These are phyloP conservation scores for Thalassiosira tumida DNA, from an alignment of 352 stramenopile species.

Conservation along the genomic window DNA sequence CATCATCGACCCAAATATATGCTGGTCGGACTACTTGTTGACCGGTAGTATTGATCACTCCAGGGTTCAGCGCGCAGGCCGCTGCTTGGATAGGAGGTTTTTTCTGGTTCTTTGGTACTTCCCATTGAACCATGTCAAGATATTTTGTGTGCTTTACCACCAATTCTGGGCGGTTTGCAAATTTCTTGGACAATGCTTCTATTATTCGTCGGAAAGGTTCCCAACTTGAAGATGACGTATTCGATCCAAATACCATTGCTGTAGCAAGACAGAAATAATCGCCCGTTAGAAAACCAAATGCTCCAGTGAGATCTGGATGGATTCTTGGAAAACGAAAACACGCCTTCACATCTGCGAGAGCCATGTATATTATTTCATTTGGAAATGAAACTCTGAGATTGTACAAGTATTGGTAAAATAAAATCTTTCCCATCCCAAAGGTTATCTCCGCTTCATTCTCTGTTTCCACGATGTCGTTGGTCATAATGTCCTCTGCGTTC, in stretches of 20 bases:
- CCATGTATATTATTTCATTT: background rate
- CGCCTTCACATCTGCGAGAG: slow-evolving; percentile 8
- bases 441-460: slow-evolving; percentile 43
- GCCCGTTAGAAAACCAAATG: slow-evolving; percentile 46
- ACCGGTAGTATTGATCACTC: background rate
- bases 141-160: slow-evolving; percentile 32
- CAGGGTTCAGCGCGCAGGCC: background rate
- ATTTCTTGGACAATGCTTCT: slow-evolving; percentile 1
- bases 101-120: background rate
- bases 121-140: slow-evolving; percentile 58
- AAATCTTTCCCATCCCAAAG: slow-evolving; percentile 23
- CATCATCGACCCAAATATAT: slow-evolving; percentile 59
- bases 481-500: background rate
- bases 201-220: slow-evolving; percentile 61
- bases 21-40: background rate
- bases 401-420: background rate
- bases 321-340: slow-evolving; percentile 63
- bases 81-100: background rate
- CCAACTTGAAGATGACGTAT: slow-evolving; percentile 31
- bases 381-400: slow-evolving; percentile 22
- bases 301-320: slow-evolving; percentile 34
- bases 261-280: slow-evolving; percentile 26
- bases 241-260: slow-evolving; percentile 69
- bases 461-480: slow-evolving; percentile 59
- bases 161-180: slow-evolving; percentile 11